Base-by-base conservation (phyloP, 176 grass and related monocot species). In the Luzula sylvatica region DNA sequence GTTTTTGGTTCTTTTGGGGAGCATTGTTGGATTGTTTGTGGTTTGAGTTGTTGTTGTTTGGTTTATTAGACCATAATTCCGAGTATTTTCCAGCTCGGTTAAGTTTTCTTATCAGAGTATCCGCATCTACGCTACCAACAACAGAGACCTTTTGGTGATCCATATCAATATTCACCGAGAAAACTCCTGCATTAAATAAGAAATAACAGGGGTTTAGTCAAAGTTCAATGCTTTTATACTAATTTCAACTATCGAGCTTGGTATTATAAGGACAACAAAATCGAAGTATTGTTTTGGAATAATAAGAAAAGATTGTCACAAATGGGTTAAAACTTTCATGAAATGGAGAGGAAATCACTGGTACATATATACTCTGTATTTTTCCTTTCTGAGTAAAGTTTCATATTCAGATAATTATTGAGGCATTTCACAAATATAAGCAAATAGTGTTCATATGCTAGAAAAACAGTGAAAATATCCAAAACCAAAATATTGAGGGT, bases 121-220 rank as follows among this genome's bases (percentile, higher is more conserved):
- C 75, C 3, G 86, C 66, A 64, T 72, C 75, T 32, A 99, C 78
- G 5, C 50, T 78, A 47, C 81, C 86, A 24, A 80, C 78, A 39
- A 92, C 93, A 11, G 86, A 74, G 22, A 99, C 93, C 78, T 80
- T 92, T 43, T 99, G 78, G 50, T 83, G 72, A 68, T 99, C 93
- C 5, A 72, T 75, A 83, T 99, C 93, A 38, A 99, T 77, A 50
- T 29, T 60, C 26, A 99, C 86, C 14, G 69, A 80, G 65, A 83
- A 99, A 17, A 99, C 93, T 12, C 93, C 93, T 99, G 69, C 54
- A 53, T 35, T n/a, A 52, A 61, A 50, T 68, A 32, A 24, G 56
- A 79, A 30, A 40, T 20, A 50, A 70, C 57, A 74, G 68, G 65
- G 23, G 50, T 26, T 15, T 48, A 68, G 59, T 80, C 59, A 78